Base-by-base conservation (phyloP, 2,329 filamentous ascomycete genomes). In the Lachnellula suecica region DNA sequence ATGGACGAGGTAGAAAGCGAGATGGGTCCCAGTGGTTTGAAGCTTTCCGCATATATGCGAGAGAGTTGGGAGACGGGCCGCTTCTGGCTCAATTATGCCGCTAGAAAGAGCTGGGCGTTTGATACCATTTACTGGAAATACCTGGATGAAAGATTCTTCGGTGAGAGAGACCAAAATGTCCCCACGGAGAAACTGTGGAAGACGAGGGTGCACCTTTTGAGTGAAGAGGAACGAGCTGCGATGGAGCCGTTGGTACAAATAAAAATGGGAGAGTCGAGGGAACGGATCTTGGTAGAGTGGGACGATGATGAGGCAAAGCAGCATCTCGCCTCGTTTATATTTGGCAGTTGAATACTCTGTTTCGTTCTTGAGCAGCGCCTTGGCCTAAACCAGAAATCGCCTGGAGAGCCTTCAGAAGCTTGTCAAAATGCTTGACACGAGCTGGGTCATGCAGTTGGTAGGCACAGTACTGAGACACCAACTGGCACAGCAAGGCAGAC, bases 261-360 rank as follows among this genome's bases (percentile, higher is more conserved):
- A 10, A 40, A 40, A 19, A 40, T 40, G 6, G 37, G 22, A 40
- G 37, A 40, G 22, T 23, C 37, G 19, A 40, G 22, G 20, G 19
- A 40, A 6, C 37, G 37, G 7, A 4, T 19, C 13, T 40, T 40
- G 37, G 37, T 40, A 13, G 19, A 23, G 19, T 40, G 37, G 37
- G 19, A 48, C 22, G 46, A 29, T 41, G 35, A 4, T 13, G 35
- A 48, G 23, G 46, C 46, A 40, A 48, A 13, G 35, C 35, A 41
- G 35, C 46, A 25, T 23, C 31, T 48, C 34, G 40, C 46, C 41
- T 27, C 46, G 11, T 48, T 48, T 15, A 22, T 48, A 4, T 48
- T 48, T 5, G 15, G 22, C 11, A 8, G 29, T 8, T 31, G 15
- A 31, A 8, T 31, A 8, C 29, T 31, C n/a, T n/a, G n/a, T n/a